Conservation (phyloP, 2,329 filamentous ascomycete genomes). For the Colletotrichum orbiculare region DNA sequence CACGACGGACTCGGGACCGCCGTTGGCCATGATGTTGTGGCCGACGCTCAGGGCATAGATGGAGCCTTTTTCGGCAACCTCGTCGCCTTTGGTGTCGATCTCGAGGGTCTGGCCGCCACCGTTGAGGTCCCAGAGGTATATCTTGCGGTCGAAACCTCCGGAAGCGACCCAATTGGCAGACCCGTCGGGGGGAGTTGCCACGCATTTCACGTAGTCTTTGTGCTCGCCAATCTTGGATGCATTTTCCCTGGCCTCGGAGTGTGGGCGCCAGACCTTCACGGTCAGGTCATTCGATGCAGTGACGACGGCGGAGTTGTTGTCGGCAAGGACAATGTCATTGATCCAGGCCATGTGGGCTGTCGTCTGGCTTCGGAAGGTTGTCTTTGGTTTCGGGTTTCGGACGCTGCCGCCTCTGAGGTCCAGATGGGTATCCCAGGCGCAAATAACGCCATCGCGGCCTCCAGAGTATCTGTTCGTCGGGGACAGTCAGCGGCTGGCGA, state of each 20-base stretch:
- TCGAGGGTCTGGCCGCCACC: slow-evolving; percentile 87
- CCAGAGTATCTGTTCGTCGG: slow-evolving; percentile 81
- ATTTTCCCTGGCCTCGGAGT: slow-evolving; percentile 64
- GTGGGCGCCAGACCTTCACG: slow-evolving; percentile 91
- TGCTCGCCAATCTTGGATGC: slow-evolving; percentile 90
- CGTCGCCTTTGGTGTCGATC: slow-evolving; percentile 86
- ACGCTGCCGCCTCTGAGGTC: slow-evolving; percentile 60
- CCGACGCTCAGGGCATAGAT: slow-evolving; percentile 90
- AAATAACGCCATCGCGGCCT: slow-evolving; percentile 93
- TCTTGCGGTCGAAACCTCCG: slow-evolving; percentile 90
- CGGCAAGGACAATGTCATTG: slow-evolving; percentile 87
- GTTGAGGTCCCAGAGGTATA: slow-evolving; percentile 92
- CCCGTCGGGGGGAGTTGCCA: slow-evolving; percentile 76
- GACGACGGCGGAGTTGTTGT: slow-evolving; percentile 82
- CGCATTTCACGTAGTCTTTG: slow-evolving; percentile 94
- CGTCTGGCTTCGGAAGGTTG: slow-evolving; percentile 68
- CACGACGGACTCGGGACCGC: slow-evolving; percentile 93
- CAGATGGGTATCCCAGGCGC: slow-evolving; percentile 91
- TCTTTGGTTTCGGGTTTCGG: slow-evolving; percentile 51
- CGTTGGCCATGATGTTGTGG: slow-evolving; percentile 85
- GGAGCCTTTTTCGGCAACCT: slow-evolving; percentile 89
- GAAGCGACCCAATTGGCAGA: slow-evolving; percentile 89
- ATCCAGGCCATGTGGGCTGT: slow-evolving; percentile 95
- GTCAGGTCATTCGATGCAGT: slow-evolving; percentile 95
- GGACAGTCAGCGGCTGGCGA: slow-evolving; percentile 2